Evolutionary conservation across 2,329 filamentous ascomycete genomes (phyloP), one percentile per base, ranked within the genome.

Genomic region (Aspergillus fijiensis): DNA sequence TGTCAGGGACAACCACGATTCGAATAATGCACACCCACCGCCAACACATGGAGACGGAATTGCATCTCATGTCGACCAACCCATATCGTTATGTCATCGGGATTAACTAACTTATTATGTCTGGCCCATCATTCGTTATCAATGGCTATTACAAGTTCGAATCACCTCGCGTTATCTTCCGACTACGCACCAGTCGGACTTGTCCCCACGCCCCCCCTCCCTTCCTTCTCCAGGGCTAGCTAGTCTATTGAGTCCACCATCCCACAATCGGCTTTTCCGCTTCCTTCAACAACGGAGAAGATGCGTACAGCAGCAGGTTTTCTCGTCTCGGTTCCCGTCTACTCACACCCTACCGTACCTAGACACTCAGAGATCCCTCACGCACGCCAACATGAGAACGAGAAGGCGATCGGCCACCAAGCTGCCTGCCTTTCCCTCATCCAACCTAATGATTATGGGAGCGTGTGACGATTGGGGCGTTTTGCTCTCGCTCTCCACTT

Each of bases 401-500:
- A 9, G 42, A 47, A 55, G 53, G 47, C 53, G 53, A 55, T 55
- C 53, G 53, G 21, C 53, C 53, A 48, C 27, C 27, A 29, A 21
- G 4, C 39, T 45, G 16, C n/a, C 27, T 29, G 19, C 39, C 14
- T 19, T 45, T 9, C 39, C 16, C 16, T 19, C 39, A 45, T 45
- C 23, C 27, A 27, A 25, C 42, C 25, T 25, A 29, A 29, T 29
- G 7, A 47, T 48, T 25, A 25, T 55, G 42, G 21, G 42, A n/a
- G 53, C 27, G 53, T 55, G 53, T 55, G 53, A 39, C 45, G 53
- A 55, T 27, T 27, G 49, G 42, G 27, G 27, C 27, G 25, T 27
- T 21, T 16, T 5, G 33, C 33, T 16, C 5, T 35, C 33, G 7
- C n/a, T 33, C 58, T 58, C 59, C 61, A 63, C 63, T 51, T 53